These are phyloP conservation scores for Pyrus pyrifolia DNA, from an alignment of 306 rosid species.

Conservation along the genomic window DNA sequence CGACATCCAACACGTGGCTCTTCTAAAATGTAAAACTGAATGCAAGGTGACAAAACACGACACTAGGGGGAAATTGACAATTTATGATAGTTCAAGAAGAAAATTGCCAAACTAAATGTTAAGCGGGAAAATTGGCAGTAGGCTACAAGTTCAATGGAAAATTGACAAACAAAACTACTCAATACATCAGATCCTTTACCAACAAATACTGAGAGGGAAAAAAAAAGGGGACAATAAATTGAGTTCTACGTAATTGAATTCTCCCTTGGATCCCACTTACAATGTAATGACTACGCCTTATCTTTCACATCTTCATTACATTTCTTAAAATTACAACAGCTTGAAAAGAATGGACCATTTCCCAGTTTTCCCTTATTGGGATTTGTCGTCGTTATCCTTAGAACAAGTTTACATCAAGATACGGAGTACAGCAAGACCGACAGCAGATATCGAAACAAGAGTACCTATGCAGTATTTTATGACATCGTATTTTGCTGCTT, in stretches of 20 bases:
- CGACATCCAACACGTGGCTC: no score
- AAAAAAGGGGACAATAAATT: background rate
- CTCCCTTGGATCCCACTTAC: background rate
- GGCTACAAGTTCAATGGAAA: no score
- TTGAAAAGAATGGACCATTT: conserved; percentile 17
- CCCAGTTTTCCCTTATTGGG: background rate
- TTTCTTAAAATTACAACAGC: conserved; percentile 19
- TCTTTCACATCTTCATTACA: background rate
- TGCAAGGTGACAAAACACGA: no score
- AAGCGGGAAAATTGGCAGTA: no score
- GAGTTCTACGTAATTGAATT: background rate
- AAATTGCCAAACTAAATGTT: no score
- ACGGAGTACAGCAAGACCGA: conserved; percentile 88
- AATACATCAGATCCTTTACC: background rate
- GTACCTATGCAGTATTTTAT: conserved; percentile 97
- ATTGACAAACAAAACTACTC: no score
- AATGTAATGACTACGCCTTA: background rate
- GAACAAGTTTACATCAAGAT: conserved; percentile 53
- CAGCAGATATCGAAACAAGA: conserved; percentile 90
- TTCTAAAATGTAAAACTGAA: no score
- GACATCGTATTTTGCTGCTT: conserved; percentile 95
- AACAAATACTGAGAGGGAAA: background rate
- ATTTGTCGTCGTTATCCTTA: conserved; percentile 15
- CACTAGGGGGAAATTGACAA: no score
- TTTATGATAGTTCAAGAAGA: no score